Evolutionary conservation across 2,329 filamentous ascomycete species (phyloP).

Genomic region (Fusarium chaquense): DNA sequence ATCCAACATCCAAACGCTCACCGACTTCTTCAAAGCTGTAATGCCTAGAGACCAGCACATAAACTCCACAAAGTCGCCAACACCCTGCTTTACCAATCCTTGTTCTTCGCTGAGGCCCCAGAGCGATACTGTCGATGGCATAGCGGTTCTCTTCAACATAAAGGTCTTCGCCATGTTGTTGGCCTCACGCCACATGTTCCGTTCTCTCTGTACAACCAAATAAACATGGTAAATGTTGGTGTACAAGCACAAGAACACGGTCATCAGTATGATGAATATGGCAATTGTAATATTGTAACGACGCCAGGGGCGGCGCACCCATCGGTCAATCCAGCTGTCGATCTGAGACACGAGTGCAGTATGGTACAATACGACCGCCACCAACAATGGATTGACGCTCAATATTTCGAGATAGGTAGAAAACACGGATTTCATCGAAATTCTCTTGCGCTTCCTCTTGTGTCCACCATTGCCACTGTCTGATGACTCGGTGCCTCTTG

Average conservation of each 20-base stretch:
- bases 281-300: constrained; percentile 10
- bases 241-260: background rate
- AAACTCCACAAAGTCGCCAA: background rate
- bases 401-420: background rate
- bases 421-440: too few species aligned
- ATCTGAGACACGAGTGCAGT: too few species aligned
- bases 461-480: too few species aligned
- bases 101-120: constrained; percentile 19
- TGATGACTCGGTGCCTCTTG: background rate
- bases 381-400: background rate
- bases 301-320: background rate
- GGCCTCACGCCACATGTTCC: constrained; percentile 48
- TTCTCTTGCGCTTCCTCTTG: too few species aligned
- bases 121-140: constrained; percentile 10
- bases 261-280: constrained; percentile 24
- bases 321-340: background rate
- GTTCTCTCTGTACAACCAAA: constrained; percentile 40
- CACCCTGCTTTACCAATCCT: background rate
- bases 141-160: constrained; percentile 38
- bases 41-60: background rate
- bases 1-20: background rate
- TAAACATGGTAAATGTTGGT: constrained; percentile 23
- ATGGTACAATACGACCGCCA: background rate
- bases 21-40: background rate
- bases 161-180: constrained; percentile 50